Evolutionary conservation across 148 eudicot species (phyloP), one percentile per base, ranked within the genome.

Genomic region (Cornus florida): DNA sequence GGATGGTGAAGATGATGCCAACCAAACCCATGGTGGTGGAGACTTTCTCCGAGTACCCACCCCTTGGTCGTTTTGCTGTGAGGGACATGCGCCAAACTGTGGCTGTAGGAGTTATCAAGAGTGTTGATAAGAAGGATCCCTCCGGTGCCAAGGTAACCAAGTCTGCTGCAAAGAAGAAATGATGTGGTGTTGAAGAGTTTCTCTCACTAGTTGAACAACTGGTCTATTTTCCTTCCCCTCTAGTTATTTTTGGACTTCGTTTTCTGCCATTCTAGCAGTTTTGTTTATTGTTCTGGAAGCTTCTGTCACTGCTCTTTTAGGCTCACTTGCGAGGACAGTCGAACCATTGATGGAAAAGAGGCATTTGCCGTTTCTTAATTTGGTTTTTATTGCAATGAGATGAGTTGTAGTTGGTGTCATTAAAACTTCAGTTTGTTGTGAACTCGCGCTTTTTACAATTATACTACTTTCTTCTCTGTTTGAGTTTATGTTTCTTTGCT

Each of bases 11-110:
- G 82, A 83, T 83, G 82, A 75, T 83, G 75, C 86, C 86, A 20
- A 79, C 79, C 77, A 83, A 71, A 69, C 86, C 86, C 43, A 83
- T 83, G 82, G 82, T 79, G 66, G 86, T 83, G 64, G 82, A 83
- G 76, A 79, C 82, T 2, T 83, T 83, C 72, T 23, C 80, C 0
- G 82, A 79, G 69, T 83, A 83, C 77, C 86, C 82, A 11, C 82
- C 82, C 0, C 80, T 79, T 35, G 82, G 86, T 53, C 75, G 79
- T 32, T 83, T 83, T 75, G 79, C 79, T 6, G 82, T 79, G n/a
- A 79, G 85, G 70, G 82, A 83, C 76, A 81, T 81, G 82, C 66
- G 82, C 4, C 82, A 75, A 5, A 79, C 82, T 0, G 85, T 83
- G 71, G 85, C 85, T 74, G 85, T 83, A 19, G 85, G 85, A 46